Conservation (phyloP, 768 basidiomycete species). For the Dioszegia crocea region DNA sequence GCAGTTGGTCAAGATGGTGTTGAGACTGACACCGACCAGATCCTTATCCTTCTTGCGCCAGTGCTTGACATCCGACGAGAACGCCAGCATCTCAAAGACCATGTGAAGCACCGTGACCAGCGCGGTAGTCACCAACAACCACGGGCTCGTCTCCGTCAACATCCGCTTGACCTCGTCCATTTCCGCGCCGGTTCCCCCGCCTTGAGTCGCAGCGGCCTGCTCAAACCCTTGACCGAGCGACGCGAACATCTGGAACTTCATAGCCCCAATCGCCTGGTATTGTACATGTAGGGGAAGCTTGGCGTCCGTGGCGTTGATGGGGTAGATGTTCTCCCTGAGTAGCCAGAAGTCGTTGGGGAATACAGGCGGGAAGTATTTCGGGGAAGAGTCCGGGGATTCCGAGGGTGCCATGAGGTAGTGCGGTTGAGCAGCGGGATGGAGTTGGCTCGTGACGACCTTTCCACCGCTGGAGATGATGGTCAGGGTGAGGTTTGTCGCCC, state of each 20-base stretch:
- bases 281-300: conserved; percentile 72
- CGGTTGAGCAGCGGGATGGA: conserved; percentile 43
- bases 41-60: conserved; percentile 88
- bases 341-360: conserved; percentile 97
- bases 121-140: conserved; percentile 77
- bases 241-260: conserved; percentile 72
- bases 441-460: conserved; percentile 50
- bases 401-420: conserved; percentile 62
- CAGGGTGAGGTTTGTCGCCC: conserved; percentile 80
- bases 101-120: conserved; percentile 82
- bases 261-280: conserved; percentile 70
- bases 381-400: conserved; percentile 59
- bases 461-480: conserved; percentile 72
- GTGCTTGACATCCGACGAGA: conserved; percentile 90
- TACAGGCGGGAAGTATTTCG: conserved; percentile 72
- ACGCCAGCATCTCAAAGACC: conserved; percentile 91
- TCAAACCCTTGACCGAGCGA: conserved; percentile 81
- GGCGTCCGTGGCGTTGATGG: conserved; percentile 79
- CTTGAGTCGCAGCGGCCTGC: conserved; percentile 66
- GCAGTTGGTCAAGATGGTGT: conserved; percentile 83
- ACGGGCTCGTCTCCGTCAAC: conserved; percentile 65
- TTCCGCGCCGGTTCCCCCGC: conserved; percentile 56
- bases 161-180: conserved; percentile 94
- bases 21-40: conserved; percentile 88
- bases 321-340: conserved; percentile 67